A percentile compares a stretch with the other conserved stretches of the same genome.
phyloP scores from a whole-genome alignment of 2,329 filamentous ascomycete genomes.

The Cladobotryum mycophilum region DNA sequence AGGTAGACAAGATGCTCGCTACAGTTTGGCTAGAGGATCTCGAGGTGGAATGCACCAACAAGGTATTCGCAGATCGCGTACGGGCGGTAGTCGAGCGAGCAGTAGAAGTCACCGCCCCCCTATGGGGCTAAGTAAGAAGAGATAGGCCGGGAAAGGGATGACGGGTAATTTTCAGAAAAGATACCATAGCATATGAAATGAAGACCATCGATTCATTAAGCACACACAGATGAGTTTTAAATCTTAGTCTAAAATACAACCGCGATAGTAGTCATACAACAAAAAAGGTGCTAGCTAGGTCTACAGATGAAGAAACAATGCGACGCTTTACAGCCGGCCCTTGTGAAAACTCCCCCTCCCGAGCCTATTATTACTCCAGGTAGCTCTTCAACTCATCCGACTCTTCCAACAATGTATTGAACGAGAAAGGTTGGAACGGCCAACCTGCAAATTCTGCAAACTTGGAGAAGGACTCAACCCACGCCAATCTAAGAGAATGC shows the following conservation, averaged over 20 bases:
- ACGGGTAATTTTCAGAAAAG: not conserved
- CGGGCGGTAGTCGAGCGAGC: conserved; percentile 84
- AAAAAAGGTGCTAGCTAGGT: conserved; percentile 19
- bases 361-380: conserved; percentile 32
- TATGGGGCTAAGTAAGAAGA: conserved; percentile 48
- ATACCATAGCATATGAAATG: not conserved
- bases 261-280: conserved; percentile 22
- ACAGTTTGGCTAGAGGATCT: conserved; percentile 88
- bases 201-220: not conserved
- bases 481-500: conserved; percentile 84
- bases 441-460: conserved; percentile 89
- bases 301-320: conserved; percentile 18
- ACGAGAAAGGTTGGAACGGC: conserved; percentile 84
- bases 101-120: conserved; percentile 75
- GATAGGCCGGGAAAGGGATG: not conserved
- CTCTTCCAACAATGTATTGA: conserved; percentile 77
- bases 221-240: not conserved
- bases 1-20: conserved; percentile 80
- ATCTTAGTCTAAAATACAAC: not conserved
- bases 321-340: conserved; percentile 8
- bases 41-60: conserved; percentile 79
- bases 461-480: conserved; percentile 97
- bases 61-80: conserved; percentile 75
- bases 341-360: too few relatives aligned
- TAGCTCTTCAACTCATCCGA: conserved; percentile 58